These are phyloP conservation scores for Colletotrichum kahawae DNA, from an alignment of 2,329 filamentous ascomycete genomes.

Conservation along the genomic window DNA sequence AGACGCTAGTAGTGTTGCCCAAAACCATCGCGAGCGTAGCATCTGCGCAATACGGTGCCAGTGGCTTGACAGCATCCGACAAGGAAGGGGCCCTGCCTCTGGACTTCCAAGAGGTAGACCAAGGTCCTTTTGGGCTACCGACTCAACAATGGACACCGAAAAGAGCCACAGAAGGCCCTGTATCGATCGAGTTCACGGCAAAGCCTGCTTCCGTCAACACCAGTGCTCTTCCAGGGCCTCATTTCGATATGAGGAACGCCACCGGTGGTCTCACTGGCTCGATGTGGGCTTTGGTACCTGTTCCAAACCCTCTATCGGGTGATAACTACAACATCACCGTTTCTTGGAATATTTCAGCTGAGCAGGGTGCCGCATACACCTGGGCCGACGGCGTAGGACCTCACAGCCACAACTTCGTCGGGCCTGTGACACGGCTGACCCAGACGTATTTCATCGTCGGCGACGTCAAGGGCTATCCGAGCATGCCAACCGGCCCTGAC, in stretches of 20 bases:
- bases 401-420: neutral
- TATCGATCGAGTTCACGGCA: neutral
- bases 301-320: neutral
- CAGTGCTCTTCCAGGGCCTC: neutral
- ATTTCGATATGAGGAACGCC: neutral
- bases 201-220: neutral
- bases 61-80: neutral
- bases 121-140: neutral
- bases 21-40: neutral
- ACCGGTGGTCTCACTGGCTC: neutral
- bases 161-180: neutral
- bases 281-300: neutral
- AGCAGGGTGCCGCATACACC: neutral
- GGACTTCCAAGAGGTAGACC: neutral
- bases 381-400: neutral
- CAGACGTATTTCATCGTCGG: neutral
- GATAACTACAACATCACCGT: neutral
- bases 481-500: neutral
- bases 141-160: neutral
- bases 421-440: neutral
- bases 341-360: neutral
- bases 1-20: neutral
- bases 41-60: neutral
- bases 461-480: neutral
- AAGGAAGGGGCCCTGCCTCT: conserved; percentile 9